Evolutionary conservation across 2,329 filamentous ascomycete genomes (phyloP).

Genomic region (Diaporthe vexans): DNA sequence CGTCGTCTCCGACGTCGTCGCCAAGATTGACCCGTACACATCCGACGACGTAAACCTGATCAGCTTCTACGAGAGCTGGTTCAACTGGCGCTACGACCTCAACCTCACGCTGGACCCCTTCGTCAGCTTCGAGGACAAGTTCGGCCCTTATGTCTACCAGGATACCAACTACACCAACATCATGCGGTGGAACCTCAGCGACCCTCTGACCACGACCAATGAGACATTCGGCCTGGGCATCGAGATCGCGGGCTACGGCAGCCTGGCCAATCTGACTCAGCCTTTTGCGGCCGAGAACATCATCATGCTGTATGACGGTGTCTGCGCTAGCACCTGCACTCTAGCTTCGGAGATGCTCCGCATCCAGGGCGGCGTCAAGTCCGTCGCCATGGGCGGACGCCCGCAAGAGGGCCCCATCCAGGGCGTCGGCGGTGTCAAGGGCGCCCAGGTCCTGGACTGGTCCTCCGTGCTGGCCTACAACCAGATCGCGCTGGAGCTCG

Average conservation of each 20-base stretch:
- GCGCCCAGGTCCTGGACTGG: slow-evolving; percentile 57
- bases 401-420: slow-evolving; percentile 64
- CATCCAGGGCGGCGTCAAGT: slow-evolving; percentile 66
- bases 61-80: slow-evolving; percentile 62
- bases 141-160: slow-evolving; percentile 55
- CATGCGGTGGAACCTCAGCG: slow-evolving; percentile 65
- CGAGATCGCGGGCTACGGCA: slow-evolving; percentile 65
- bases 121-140: slow-evolving; percentile 61
- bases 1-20: slow-evolving; percentile 59
- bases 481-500: slow-evolving; percentile 45
- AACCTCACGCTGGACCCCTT: slow-evolving; percentile 64
- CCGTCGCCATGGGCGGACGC: slow-evolving; percentile 66
- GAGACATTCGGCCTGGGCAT: slow-evolving; percentile 58
- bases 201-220: slow-evolving; percentile 58
- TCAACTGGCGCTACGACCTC: slow-evolving; percentile 66
- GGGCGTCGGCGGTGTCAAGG: slow-evolving; percentile 68
- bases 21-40: slow-evolving; percentile 61
- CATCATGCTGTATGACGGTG: slow-evolving; percentile 70
- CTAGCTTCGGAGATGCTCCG: slow-evolving; percentile 69
- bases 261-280: slow-evolving; percentile 60
- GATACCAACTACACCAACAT: slow-evolving; percentile 68
- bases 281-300: slow-evolving; percentile 72
- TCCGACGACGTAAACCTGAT: slow-evolving; percentile 52
- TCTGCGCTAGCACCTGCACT: slow-evolving; percentile 71
- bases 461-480: slow-evolving; percentile 48